These are phyloP conservation scores for Syzygium grande DNA, from an alignment of 345 rosid genomes.

Conservation along the genomic window DNA sequence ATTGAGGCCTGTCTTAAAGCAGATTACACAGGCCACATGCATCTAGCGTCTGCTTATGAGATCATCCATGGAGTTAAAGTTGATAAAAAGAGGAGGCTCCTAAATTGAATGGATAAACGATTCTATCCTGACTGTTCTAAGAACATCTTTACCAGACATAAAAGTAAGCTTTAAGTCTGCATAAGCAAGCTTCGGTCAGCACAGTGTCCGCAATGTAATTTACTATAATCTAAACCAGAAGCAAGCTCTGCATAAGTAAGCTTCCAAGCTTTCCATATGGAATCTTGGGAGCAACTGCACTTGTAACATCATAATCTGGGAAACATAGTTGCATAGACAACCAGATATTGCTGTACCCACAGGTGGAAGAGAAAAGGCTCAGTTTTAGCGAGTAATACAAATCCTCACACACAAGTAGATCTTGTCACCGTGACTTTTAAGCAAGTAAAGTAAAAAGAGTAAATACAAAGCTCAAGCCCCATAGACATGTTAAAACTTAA, in stretches of 20 bases:
- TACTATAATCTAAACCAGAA: not conserved
- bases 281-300: not conserved
- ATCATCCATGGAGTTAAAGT: not conserved
- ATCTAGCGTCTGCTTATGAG: not conserved
- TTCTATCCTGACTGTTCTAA: not conserved
- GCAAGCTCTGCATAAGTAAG: not conserved
- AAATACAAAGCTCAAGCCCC: not conserved
- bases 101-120: not conserved
- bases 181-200: not conserved
- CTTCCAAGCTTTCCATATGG: not conserved
- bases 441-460: not conserved
- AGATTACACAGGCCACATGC: not conserved
- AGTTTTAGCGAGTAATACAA: fast-evolving
- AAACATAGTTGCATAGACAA: not conserved
- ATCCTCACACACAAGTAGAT: not conserved
- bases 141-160: not conserved
- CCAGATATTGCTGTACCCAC: not conserved
- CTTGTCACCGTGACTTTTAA: not conserved
- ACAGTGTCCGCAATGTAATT: not conserved
- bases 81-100: not conserved
- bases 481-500: not conserved
- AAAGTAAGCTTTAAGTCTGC: not conserved
- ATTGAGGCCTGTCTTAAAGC: not conserved
- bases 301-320: not conserved
- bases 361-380: not conserved